phyloP scores from a whole-genome alignment of 768 basidiomycete species.

The Boletellus ananas region DNA sequence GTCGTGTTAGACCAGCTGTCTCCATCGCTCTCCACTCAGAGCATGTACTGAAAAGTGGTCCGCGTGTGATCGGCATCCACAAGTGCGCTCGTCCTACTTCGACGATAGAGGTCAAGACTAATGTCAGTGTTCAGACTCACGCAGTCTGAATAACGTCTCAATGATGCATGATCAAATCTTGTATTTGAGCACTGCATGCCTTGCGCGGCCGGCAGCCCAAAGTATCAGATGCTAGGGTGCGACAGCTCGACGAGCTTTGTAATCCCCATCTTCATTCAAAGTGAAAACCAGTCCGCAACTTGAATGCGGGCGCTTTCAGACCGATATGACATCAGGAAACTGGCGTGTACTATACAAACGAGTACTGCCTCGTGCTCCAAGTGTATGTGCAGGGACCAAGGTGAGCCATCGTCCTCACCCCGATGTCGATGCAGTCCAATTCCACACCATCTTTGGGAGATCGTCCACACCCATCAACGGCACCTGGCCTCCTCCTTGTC shows the following conservation, averaged over 20 bases:
- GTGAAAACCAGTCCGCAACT: background rate
- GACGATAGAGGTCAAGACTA: background rate
- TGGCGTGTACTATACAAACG: background rate
- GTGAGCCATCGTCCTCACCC: background rate
- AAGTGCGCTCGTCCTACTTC: background rate
- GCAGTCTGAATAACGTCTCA: background rate
- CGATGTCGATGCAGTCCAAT: constrained; percentile 11
- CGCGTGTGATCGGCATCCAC: background rate
- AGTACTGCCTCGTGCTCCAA: background rate
- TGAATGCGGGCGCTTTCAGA: too few relatives aligned
- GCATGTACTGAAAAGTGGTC: too few relatives aligned
- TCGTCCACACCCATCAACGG: constrained; percentile 13
- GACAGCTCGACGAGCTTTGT: background rate
- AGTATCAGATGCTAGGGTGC: too few relatives aligned
- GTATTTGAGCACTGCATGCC: too few relatives aligned
- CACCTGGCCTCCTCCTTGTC: constrained; percentile 2
- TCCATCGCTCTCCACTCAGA: background rate
- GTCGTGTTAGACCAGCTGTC: constrained; percentile 49
- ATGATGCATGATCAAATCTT: too few relatives aligned
- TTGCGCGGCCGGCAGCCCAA: too few relatives aligned
- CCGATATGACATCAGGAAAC: background rate
- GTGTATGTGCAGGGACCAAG: too few relatives aligned
- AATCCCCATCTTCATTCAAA: too few relatives aligned
- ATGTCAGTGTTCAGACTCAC: background rate
- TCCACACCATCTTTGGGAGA: constrained; percentile 18